Conservation (phyloP, 495 filamentous ascomycete species). For the Lentithecium fluviatile region DNA sequence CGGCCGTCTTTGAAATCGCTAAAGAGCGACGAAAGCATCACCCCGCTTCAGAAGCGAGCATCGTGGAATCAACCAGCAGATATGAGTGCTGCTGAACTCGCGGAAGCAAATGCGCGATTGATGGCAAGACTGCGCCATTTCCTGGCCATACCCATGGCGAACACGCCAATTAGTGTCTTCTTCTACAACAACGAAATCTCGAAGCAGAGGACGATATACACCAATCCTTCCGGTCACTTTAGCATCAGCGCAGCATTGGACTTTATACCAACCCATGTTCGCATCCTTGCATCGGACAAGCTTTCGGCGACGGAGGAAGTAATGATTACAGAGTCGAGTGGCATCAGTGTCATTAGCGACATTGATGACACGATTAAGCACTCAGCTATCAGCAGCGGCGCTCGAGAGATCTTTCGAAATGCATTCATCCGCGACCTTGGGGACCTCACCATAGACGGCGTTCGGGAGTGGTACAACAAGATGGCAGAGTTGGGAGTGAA, state of each 20-base stretch:
- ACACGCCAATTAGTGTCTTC: conserved; percentile 78
- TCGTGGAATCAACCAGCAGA: conserved; percentile 55
- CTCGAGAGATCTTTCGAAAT: conserved; percentile 93
- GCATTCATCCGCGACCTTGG: conserved; percentile 83
- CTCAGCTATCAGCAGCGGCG: conserved; percentile 80
- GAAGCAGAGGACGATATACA: conserved; percentile 73
- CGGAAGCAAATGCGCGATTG: conserved; percentile 77
- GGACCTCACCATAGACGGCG: conserved; percentile 80
- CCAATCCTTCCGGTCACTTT: conserved; percentile 88
- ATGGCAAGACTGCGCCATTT: conserved; percentile 88
- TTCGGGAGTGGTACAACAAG: conserved; percentile 80
- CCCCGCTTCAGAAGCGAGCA: conserved; percentile 45
- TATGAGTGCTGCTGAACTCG: conserved; percentile 68
- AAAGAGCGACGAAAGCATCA: conserved; percentile 40
- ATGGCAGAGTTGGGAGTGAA: conserved; percentile 77
- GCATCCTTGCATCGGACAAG: conserved; percentile 81
- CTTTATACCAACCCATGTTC: conserved; percentile 86
- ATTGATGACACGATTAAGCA: conserved; percentile 98
- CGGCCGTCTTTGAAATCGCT: conserved; percentile 22
- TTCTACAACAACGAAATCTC: conserved; percentile 83
- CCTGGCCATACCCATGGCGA: conserved; percentile 72
- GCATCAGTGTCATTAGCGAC: conserved; percentile 92
- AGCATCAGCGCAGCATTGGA: conserved; percentile 69
- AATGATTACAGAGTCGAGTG: conserved; percentile 70
- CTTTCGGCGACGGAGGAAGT: conserved; percentile 77